Percentiles rank a stretch among this genome's conserved stretches.
Conservation (phyloP, 2,329 filamentous ascomycete genomes). For the Coleophoma cylindrospora region DNA sequence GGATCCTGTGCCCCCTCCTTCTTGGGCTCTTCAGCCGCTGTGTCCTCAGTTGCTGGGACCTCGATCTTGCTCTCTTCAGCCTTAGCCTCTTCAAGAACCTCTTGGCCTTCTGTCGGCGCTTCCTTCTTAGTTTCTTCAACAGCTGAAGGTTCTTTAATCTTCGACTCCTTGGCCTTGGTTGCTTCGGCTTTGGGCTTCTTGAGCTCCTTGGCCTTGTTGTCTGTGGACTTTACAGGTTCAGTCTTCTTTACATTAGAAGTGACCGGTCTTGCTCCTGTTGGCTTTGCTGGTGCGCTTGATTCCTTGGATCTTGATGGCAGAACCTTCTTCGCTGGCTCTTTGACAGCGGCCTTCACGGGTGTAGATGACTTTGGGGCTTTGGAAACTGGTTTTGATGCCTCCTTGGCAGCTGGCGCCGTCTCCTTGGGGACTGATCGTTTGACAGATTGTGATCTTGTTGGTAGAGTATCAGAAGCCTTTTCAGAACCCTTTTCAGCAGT, state of each 20-base stretch:
- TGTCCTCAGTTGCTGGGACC: neutral
- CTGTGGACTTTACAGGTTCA: constrained; percentile 2
- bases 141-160: constrained; percentile 10
- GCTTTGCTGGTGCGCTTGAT: constrained; percentile 6
- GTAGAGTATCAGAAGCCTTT: constrained; percentile 30
- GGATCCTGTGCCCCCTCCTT: neutral
- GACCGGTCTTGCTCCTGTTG: constrained; percentile 1
- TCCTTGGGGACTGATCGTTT: constrained; percentile 20
- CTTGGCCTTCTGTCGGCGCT: constrained; percentile 10
- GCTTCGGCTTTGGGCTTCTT: neutral
- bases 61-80: constrained; percentile 6
- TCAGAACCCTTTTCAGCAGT: constrained; percentile 53
- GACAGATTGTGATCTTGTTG: constrained; percentile 20
- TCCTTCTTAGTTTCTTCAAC: constrained; percentile 18
- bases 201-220: neutral
- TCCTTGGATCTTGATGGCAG: constrained; percentile 1
- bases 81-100: neutral
- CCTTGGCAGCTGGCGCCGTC: constrained; percentile 16
- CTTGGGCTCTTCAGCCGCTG: neutral
- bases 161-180: constrained; percentile 2
- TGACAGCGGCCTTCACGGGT: constrained; percentile 3
- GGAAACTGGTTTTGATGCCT: neutral
- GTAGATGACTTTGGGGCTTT: neutral
- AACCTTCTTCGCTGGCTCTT: constrained; percentile 1
- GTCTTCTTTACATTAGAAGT: constrained; percentile 4